Percentiles rank a stretch among this genome's conserved stretches.
Conservation (phyloP, 768 basidiomycete genomes). For the Boletellus ananiceps region DNA sequence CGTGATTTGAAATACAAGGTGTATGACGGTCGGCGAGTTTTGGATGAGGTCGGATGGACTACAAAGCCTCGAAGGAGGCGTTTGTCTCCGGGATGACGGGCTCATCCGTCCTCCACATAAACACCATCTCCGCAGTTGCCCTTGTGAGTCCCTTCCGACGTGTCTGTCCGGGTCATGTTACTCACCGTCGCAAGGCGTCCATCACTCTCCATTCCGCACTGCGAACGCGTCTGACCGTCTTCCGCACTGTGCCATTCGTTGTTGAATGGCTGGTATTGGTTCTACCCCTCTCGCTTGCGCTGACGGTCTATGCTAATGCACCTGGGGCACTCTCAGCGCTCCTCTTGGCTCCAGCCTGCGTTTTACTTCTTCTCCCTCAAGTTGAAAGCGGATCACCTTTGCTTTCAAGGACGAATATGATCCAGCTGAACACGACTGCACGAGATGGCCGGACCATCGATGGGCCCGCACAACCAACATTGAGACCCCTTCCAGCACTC, state of each 20-base stretch:
- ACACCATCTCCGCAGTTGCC: slow-evolving; percentile 59
- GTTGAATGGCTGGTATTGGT: slow-evolving; percentile 63
- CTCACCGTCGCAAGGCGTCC: slow-evolving; percentile 50
- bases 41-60: slow-evolving; percentile 25
- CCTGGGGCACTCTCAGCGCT: slow-evolving; percentile 50
- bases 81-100: slow-evolving; percentile 77
- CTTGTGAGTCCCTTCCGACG: slow-evolving; percentile 43
- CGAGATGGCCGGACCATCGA: background rate
- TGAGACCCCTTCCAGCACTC: slow-evolving; percentile 62
- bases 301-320: slow-evolving; percentile 67
- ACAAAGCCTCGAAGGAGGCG: slow-evolving; percentile 77
- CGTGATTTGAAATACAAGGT: slow-evolving; percentile 8
- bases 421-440: background rate
- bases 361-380: slow-evolving; percentile 43
- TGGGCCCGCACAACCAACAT: background rate
- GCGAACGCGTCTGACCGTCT: slow-evolving; percentile 42
- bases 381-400: slow-evolving; percentile 45
- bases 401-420: slow-evolving; percentile 38
- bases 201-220: slow-evolving; percentile 65
- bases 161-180: background rate
- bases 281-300: slow-evolving; percentile 73
- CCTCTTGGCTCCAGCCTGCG: slow-evolving; percentile 42
- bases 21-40: background rate
- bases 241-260: slow-evolving; percentile 35
- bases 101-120: slow-evolving; percentile 63